phyloP scores from a whole-genome alignment of 768 basidiomycete genomes.

The Dentipellis sp. region DNA sequence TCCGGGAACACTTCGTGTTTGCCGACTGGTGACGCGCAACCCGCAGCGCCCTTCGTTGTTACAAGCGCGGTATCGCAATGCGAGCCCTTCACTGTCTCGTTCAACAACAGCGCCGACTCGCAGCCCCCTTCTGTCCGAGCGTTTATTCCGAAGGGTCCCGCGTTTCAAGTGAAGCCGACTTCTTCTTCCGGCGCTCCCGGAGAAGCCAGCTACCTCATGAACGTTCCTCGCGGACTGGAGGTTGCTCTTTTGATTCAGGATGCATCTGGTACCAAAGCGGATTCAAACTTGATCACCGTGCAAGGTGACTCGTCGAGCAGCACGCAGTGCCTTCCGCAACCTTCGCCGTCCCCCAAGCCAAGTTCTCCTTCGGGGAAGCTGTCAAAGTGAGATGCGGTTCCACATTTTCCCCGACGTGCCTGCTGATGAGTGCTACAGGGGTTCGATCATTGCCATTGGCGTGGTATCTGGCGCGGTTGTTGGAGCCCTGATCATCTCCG shows the following conservation, averaged over 20 bases:
- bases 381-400: no score
- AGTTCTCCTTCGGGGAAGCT: no score
- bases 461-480: neutral
- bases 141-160: slow-evolving; percentile 20
- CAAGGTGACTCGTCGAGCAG: neutral
- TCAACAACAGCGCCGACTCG: slow-evolving; percentile 26
- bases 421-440: neutral
- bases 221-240: slow-evolving; percentile 25
- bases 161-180: slow-evolving; percentile 18
- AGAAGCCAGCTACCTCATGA: slow-evolving; percentile 35
- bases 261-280: slow-evolving; percentile 20
- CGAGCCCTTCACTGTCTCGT: slow-evolving; percentile 24
- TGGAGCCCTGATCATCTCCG: neutral
- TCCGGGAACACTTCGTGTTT: slow-evolving; percentile 21
- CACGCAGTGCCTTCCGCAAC: neutral
- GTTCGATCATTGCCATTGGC: neutral
- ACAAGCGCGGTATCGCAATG: neutral
- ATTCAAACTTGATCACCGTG: neutral
- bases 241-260: slow-evolving; percentile 39
- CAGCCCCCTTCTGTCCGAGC: slow-evolving; percentile 30
- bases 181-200: slow-evolving; percentile 20
- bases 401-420: no score
- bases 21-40: neutral
- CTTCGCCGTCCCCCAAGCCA: no score
- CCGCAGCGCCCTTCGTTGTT: slow-evolving; percentile 1